Conservation (phyloP, 2,329 filamentous ascomycete genomes). For the Cladophialophora chaetospira region DNA sequence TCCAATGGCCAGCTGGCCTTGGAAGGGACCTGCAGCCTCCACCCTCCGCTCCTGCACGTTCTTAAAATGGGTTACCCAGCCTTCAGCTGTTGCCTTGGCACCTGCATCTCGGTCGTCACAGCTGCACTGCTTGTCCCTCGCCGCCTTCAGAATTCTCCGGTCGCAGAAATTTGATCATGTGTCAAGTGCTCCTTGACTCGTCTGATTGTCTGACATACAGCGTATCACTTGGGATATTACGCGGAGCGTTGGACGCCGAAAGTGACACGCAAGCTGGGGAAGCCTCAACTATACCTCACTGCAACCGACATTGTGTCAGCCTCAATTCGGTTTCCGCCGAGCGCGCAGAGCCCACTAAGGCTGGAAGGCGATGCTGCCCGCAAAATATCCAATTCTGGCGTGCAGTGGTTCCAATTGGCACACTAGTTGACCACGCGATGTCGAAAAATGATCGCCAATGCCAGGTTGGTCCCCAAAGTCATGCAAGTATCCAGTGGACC, state of each 20-base stretch:
- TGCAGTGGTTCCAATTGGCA: not conserved
- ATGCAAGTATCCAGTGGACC: constrained; percentile 14
- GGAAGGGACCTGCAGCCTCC: constrained; percentile 11
- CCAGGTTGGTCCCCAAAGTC: constrained; percentile 1
- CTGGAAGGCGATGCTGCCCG: constrained; percentile 1
- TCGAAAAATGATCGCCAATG: constrained; percentile 1
- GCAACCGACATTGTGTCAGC: too few species aligned
- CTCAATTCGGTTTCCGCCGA: not conserved
- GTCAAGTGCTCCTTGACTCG: not conserved
- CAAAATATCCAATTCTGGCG: not conserved
- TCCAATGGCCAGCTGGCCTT: constrained; percentile 7
- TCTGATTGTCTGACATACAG: not conserved
- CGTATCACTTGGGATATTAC: constrained; percentile 1
- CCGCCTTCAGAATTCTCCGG: not conserved
- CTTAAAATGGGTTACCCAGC: not conserved
- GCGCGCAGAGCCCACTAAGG: not conserved
- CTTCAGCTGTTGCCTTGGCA: constrained; percentile 9
- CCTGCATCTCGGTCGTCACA: not conserved
- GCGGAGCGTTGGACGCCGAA: not conserved
- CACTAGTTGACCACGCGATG: constrained; percentile 6
- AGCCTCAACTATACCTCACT: too few species aligned
- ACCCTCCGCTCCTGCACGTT: constrained; percentile 15
- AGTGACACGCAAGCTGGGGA: not conserved
- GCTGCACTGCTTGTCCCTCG: not conserved
- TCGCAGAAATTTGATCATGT: not conserved